Percentiles rank a stretch among this genome's conserved stretches.
Conservation (phyloP, 2,329 filamentous ascomycete species). For the Diplodia sapinea region DNA sequence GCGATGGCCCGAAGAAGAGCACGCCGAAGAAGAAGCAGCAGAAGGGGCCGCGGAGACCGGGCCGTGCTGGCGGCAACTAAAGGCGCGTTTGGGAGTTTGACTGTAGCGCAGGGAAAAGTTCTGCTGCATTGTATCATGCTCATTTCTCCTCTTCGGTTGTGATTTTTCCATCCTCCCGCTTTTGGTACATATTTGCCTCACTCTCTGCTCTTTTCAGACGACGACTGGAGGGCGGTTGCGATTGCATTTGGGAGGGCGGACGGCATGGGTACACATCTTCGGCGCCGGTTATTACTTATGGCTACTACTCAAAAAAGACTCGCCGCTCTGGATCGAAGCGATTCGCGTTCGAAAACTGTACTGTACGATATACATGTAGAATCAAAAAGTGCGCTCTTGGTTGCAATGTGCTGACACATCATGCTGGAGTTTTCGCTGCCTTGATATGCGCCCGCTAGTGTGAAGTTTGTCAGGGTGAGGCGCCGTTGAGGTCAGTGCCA, state of each 20-base stretch:
- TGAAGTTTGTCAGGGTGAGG: conserved; percentile 2
- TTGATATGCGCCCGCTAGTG: not conserved
- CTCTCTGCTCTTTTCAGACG: conserved; percentile 21
- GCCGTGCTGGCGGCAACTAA: conserved; percentile 31
- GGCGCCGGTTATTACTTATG: conserved; percentile 22
- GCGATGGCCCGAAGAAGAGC: conserved; percentile 44
- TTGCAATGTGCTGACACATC: not conserved
- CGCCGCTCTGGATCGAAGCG: conserved; percentile 23
- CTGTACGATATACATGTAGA: conserved; percentile 26
- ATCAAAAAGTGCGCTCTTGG: conserved; percentile 5
- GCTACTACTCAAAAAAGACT: conserved; percentile 18
- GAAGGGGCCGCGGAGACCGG: conserved; percentile 28
- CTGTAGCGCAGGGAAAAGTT: conserved; percentile 19
- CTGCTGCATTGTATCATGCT: conserved; percentile 18
- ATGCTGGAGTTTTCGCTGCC: not conserved
- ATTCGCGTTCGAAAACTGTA: conserved; percentile 10
- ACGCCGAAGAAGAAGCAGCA: conserved; percentile 30
- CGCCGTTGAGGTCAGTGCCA: not conserved
- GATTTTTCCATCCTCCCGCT: not conserved
- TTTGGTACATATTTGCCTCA: conserved; percentile 21
- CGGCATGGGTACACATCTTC: conserved; percentile 27
- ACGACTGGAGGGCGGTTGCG: conserved; percentile 11
- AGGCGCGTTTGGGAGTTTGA: conserved; percentile 10
- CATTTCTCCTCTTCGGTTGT: not conserved
- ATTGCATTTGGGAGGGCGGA: conserved; percentile 29